Evolutionary conservation across 1,284 basidiomycete species (phyloP), one percentile per base, ranked within the genome.

Genomic region (Fomitiporia mediterranea): DNA sequence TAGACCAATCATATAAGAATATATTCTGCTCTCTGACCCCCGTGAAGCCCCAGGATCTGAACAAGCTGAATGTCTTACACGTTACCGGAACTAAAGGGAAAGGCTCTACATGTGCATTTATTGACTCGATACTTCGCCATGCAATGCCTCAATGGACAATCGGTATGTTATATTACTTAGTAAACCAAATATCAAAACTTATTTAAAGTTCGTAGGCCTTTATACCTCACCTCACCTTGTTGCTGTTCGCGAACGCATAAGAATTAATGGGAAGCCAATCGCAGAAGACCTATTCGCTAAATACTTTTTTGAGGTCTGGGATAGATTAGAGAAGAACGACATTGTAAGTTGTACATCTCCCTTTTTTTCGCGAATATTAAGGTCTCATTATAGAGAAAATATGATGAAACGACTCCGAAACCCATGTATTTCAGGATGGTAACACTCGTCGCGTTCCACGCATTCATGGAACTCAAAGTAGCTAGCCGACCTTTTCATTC

Each of bases 21-120:
- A 13, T 44, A 43, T 15, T 13, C 28, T n/a, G 50, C 55, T 57
- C 53, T 53, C 53, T 49, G 50, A 60, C 40, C 56, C 51, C 32
- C 48, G 43, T 42, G 56, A 67, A 93, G 92, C 82, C 90, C 25
- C 73, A 81, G 53, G 87, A 95, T 63, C 77, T 99, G 52, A 95
- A 99, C 69, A 73, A 74, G 47, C 77, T 99, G 60, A 97, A 98
- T 70, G 93, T 95, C 55, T 82, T 99, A 32, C 97, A 99, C 74
- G 87, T 99, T 66, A 96, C 97, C 11, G 97, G 97, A 2, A 99
- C 97, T 3, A 99, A 99, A 72, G 97, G 97, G 44, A 99, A 99
- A 70, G 97, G 97, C 2, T 98, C 94, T 2, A 97, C 97, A 0
- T 93, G 91, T 57, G 96, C 97, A 1, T 99, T 99, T 65, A 81